phyloP scores from a whole-genome alignment of 2,329 filamentous ascomycete species.

The Pseudogymnoascus sp. region DNA sequence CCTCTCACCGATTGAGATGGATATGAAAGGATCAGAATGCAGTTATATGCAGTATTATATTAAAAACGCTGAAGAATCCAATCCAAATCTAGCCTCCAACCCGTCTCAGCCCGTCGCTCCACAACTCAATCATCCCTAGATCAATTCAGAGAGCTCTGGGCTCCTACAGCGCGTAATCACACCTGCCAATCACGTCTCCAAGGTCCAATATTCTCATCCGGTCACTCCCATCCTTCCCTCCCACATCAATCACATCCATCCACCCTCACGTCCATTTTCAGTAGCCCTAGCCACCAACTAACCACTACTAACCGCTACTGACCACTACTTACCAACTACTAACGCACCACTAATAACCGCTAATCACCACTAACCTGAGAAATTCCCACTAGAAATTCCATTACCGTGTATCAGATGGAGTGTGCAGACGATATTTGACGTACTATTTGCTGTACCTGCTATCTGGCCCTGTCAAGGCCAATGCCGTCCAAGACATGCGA shows the following conservation, averaged over 20 bases:
- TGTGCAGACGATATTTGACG: constrained; percentile 1
- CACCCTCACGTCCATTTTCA: not conserved
- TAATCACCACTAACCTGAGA: not conserved
- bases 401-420: not conserved
- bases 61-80: not conserved
- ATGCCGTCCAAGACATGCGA: not conserved
- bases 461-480: not conserved
- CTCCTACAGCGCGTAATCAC: not conserved
- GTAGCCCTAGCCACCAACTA: not conserved
- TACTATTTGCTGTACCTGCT: not conserved
- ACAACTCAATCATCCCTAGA: not conserved
- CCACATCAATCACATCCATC: not conserved
- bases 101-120: not conserved
- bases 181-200: not conserved
- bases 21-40: not conserved
- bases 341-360: not conserved
- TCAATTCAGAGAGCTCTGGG: not conserved
- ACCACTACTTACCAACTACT: not conserved
- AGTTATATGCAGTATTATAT: not conserved
- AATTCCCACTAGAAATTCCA: not conserved
- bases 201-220: not conserved
- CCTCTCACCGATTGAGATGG: not conserved
- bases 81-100: not conserved
- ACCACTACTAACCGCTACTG: not conserved
- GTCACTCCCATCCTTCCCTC: not conserved